Evolutionary conservation across 2,329 filamentous ascomycete genomes (phyloP).

Genomic region (Plectosphaerella plurivora): DNA sequence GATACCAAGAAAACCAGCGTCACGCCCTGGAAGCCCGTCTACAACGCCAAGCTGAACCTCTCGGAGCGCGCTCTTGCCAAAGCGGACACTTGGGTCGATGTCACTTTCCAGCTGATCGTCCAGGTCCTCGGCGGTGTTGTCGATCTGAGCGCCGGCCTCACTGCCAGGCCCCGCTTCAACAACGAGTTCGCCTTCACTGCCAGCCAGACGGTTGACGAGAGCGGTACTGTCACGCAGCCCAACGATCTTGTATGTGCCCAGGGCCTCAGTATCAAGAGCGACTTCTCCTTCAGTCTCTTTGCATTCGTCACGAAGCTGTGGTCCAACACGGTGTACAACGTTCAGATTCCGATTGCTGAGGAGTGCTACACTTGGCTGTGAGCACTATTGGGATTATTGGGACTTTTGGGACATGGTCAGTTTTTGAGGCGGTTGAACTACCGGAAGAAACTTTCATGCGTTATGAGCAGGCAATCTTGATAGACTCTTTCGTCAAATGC

Average conservation of each 20-base stretch:
- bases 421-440: too few species aligned
- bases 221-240: conserved; percentile 8
- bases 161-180: conserved; percentile 18
- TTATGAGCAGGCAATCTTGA: too few species aligned
- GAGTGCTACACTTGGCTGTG: conserved; percentile 19
- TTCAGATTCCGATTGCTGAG: conserved; percentile 18
- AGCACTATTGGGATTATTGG: too few species aligned
- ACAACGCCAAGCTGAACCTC: conserved; percentile 21
- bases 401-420: too few species aligned
- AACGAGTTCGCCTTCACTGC: conserved; percentile 17
- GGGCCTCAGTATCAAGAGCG: conserved; percentile 16
- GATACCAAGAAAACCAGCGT: conserved; percentile 19
- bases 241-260: conserved; percentile 13
- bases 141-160: conserved; percentile 19
- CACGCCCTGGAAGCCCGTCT: conserved; percentile 21
- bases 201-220: conserved; percentile 11
- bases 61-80: conserved; percentile 13
- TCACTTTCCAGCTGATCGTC: conserved; percentile 15
- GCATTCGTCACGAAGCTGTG: conserved; percentile 20
- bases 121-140: conserved; percentile 17
- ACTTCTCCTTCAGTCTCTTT: conserved; percentile 18
- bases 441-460: too few species aligned
- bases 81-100: conserved; percentile 18
- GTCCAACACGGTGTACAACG: conserved; percentile 17
- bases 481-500: too few species aligned